Conservation (phyloP, 1,139 yeast genomes). For the Blastobotrys buckinghamii region DNA sequence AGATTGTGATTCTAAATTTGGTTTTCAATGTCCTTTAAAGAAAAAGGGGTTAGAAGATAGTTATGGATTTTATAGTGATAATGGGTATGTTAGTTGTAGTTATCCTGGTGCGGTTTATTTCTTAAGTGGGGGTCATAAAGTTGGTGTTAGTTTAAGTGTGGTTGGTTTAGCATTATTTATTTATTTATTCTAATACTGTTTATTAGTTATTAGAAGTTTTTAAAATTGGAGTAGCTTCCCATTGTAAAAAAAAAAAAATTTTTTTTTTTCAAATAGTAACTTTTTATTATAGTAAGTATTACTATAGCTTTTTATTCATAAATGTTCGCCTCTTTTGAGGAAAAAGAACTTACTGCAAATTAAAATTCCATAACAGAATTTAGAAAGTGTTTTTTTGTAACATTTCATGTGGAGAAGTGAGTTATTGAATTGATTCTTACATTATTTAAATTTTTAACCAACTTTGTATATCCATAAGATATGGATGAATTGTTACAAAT, state of each 20-base stretch:
- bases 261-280: not conserved
- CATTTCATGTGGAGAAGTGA: too few species aligned
- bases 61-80: constrained; percentile 27
- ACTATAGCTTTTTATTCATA: too few species aligned
- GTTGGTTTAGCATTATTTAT: not conserved
- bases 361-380: too few species aligned
- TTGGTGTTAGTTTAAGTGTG: not conserved
- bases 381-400: too few species aligned
- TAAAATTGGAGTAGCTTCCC: too few species aligned
- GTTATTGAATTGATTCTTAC: too few species aligned
- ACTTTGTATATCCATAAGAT: too few species aligned
- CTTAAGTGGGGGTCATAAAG: constrained; percentile 13
- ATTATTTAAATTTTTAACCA: too few species aligned
- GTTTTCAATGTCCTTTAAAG: constrained; percentile 62
- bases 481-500: too few species aligned
- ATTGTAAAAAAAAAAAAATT: not conserved
- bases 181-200: not conserved
- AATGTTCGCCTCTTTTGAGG: too few species aligned
- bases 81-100: constrained; percentile 34
- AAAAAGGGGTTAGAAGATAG: constrained; percentile 18
- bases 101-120: constrained; percentile 35
- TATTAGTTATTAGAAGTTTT: too few species aligned
- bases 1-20: constrained; percentile 76
- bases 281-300: not conserved
- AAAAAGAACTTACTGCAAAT: too few species aligned